Conservation (phyloP, 441 rosid genomes). For the Adansonia gregorii region DNA sequence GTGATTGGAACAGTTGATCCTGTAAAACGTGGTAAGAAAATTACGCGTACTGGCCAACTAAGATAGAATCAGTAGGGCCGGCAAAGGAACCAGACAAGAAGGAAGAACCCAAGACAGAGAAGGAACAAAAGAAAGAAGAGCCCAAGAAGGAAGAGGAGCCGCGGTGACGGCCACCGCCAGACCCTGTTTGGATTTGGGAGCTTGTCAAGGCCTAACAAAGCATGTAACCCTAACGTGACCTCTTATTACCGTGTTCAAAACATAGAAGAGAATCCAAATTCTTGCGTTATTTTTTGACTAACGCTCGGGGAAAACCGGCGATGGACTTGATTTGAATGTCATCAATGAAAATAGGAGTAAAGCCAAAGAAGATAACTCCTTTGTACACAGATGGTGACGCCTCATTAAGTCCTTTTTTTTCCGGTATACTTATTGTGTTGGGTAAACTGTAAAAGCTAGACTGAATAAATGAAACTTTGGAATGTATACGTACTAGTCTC, state of each 20-base stretch:
- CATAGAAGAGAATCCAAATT: conserved; percentile 87
- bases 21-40: conserved; percentile 63
- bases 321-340: too few species aligned
- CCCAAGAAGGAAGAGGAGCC: conserved; percentile 41
- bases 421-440: conserved; percentile 27
- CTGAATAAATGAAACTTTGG: conserved; percentile 43
- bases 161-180: conserved; percentile 44
- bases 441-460: conserved; percentile 16
- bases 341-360: too few species aligned
- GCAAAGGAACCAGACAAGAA: conserved; percentile 88
- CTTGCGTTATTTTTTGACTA: conserved; percentile 63
- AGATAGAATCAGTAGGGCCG: conserved; percentile 74
- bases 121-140: conserved; percentile 37
- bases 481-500: neutral
- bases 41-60: conserved; percentile 74
- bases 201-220: conserved; percentile 76
- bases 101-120: conserved; percentile 52
- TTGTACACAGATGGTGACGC: conserved; percentile 33
- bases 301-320: neutral
- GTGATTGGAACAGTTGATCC: conserved; percentile 74
- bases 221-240: conserved; percentile 76
- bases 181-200: conserved; percentile 51
- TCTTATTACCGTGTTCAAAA: conserved; percentile 72
- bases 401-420: conserved; percentile 14
- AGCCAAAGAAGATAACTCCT: conserved; percentile 27